Evolutionary conservation across 1,284 basidiomycete species (phyloP).

Genomic region (Serendipita sp.): DNA sequence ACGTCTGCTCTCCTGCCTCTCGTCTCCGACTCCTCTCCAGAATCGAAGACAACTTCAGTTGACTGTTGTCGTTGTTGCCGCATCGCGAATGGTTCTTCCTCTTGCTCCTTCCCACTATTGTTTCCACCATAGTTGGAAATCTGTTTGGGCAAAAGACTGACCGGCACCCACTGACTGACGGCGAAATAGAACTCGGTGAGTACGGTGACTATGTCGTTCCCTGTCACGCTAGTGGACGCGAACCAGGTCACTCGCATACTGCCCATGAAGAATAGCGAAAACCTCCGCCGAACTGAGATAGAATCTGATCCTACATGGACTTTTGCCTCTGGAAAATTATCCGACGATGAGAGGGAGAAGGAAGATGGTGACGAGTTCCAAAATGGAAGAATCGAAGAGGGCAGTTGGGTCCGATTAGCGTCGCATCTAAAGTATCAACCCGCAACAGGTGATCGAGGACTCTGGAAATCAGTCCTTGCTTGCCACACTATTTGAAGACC

Average conservation of each 20-base stretch:
- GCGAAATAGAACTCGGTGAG: conserved; percentile 66
- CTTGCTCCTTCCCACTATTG: neutral
- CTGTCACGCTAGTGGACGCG: conserved; percentile 20
- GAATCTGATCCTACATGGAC: conserved; percentile 11
- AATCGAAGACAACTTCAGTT: neutral
- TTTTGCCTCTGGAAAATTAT: neutral
- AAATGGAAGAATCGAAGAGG: conserved; percentile 32
- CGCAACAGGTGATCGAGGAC: no score
- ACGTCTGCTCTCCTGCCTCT: conserved; percentile 9
- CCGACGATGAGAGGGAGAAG: conserved; percentile 30
- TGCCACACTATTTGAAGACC: no score
- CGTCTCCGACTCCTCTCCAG: neutral
- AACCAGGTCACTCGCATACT: conserved; percentile 68
- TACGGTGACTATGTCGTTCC: conserved; percentile 35
- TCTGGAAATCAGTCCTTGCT: no score
- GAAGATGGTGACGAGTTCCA: conserved; percentile 29
- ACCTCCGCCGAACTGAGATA: conserved; percentile 37
- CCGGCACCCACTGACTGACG: conserved; percentile 67
- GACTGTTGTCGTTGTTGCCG: neutral
- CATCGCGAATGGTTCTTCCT: neutral
- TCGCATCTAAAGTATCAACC: conserved; percentile 21
- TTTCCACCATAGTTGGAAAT: neutral
- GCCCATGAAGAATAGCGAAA: conserved; percentile 50
- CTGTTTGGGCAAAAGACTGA: conserved; percentile 38
- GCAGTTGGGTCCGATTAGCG: conserved; percentile 32